Evolutionary conservation across 805 yeast species (phyloP).

Genomic region (Wickerhamiella spandovensis): DNA sequence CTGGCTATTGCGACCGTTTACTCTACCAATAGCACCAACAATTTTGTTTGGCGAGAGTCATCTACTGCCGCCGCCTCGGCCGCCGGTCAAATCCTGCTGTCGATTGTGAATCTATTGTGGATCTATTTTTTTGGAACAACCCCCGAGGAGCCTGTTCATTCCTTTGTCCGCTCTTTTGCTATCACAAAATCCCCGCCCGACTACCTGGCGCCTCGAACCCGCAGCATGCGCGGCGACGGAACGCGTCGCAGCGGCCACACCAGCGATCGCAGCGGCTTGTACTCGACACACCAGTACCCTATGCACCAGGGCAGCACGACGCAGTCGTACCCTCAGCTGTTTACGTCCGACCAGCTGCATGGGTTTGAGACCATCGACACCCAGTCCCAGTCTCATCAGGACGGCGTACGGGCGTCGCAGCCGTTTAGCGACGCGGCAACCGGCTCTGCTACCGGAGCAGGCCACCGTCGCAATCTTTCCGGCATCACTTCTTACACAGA

Average conservation of each 20-base stretch:
- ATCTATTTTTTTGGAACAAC: constrained; percentile 82
- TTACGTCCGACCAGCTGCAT: constrained; percentile 26
- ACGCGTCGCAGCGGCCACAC: constrained; percentile 1
- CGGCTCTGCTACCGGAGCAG: background rate
- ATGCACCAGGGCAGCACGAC: background rate
- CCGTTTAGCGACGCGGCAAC: background rate
- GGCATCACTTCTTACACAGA: constrained; percentile 1
- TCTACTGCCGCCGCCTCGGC: constrained; percentile 73
- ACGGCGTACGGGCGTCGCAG: background rate
- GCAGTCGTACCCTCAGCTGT: constrained; percentile 18
- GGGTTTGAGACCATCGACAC: constrained; percentile 28
- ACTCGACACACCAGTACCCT: background rate
- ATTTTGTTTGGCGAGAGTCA: constrained; percentile 53
- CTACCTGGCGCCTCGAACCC: background rate
- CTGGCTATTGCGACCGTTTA: constrained; percentile 67
- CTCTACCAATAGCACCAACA: constrained; percentile 71
- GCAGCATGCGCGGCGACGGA: constrained; percentile 1
- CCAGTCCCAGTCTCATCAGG: constrained; percentile 6
- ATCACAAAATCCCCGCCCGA: constrained; percentile 17
- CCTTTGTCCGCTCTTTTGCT: constrained; percentile 73
- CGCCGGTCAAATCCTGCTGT: constrained; percentile 77
- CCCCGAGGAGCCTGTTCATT: constrained; percentile 73
- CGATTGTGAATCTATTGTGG: constrained; percentile 78
- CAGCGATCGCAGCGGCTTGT: constrained; percentile 4
- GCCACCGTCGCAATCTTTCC: background rate